These are phyloP conservation scores for Salix dunnii DNA, from an alignment of 345 rosid species.

Conservation along the genomic window DNA sequence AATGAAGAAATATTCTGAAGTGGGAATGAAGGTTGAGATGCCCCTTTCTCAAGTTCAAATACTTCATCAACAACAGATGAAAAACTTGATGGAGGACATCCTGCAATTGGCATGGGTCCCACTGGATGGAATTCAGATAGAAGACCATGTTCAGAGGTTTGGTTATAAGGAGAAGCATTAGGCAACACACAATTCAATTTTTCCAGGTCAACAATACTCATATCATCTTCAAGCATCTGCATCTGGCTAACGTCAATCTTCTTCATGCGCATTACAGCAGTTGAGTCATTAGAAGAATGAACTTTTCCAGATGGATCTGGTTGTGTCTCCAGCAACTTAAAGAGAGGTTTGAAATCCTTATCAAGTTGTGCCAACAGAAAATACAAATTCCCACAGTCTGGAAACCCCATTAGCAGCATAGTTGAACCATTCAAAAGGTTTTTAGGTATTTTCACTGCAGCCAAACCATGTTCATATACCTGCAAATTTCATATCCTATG, in stretches of 20 bases:
- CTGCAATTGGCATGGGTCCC: constrained; percentile 46
- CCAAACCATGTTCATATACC: constrained; percentile 80
- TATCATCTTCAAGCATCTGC: constrained; percentile 84
- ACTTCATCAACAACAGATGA: constrained; percentile 88
- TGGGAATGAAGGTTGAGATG: constrained; percentile 41
- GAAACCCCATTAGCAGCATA: constrained; percentile 82
- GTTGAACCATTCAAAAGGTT: constrained; percentile 51
- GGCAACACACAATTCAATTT: constrained; percentile 52
- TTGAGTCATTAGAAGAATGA: constrained; percentile 50
- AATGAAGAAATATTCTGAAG: constrained; percentile 46
- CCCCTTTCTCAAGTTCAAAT: constrained; percentile 78
- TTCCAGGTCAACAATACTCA: constrained; percentile 53
- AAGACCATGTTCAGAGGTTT: constrained; percentile 49
- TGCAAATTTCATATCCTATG: constrained; percentile 37
- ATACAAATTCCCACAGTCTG: constrained; percentile 78
- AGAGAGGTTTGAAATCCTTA: constrained; percentile 86
- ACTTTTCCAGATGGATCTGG: constrained; percentile 51
- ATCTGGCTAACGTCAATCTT: constrained; percentile 76
- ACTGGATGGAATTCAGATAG: constrained; percentile 55
- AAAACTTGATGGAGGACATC: constrained; percentile 58
- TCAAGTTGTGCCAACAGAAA: constrained; percentile 85
- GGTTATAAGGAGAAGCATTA: constrained; percentile 40
- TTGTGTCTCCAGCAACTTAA: constrained; percentile 66
- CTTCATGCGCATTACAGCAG: constrained; percentile 54
- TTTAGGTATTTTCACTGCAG: constrained; percentile 69